Evolutionary conservation across 2,329 filamentous ascomycete species (phyloP).

Genomic region (Botrytis fabae): DNA sequence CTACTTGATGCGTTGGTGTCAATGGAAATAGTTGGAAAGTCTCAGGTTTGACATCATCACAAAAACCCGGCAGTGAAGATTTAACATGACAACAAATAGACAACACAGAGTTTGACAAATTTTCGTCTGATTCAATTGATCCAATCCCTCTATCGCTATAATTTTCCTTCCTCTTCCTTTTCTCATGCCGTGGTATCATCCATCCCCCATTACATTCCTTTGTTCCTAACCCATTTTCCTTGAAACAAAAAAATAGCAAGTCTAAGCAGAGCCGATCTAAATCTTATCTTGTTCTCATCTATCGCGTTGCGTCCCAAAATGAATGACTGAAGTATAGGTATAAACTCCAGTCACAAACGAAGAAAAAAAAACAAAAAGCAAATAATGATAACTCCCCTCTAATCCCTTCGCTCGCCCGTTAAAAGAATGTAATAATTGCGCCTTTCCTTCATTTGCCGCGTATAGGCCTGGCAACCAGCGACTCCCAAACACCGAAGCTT

Average conservation of each 20-base stretch:
- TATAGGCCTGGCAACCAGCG: background rate
- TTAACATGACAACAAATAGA: background rate
- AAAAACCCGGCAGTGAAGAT: background rate
- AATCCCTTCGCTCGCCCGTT: background rate
- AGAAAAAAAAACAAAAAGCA: background rate
- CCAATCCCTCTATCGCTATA: background rate
- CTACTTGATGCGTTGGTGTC: background rate
- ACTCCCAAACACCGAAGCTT: constrained; percentile 3
- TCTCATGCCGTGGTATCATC: constrained; percentile 15
- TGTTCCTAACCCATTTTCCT: background rate
- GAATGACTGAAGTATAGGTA: constrained; percentile 1
- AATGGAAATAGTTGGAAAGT: background rate
- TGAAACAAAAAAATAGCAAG: background rate
- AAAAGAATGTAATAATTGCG: constrained; percentile 11
- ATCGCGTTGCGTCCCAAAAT: background rate
- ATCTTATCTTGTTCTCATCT: background rate
- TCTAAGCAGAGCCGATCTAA: constrained; percentile 6
- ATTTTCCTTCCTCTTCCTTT: background rate
- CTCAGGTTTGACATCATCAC: background rate
- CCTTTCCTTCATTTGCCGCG: background rate
- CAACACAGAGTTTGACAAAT: background rate
- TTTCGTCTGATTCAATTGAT: background rate
- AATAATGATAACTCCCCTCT: background rate
- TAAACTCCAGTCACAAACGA: background rate
- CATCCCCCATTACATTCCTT: constrained; percentile 9